These are phyloP conservation scores for Verticillium zaregamsianum DNA, from an alignment of 2,329 filamentous ascomycete species.

Conservation along the genomic window DNA sequence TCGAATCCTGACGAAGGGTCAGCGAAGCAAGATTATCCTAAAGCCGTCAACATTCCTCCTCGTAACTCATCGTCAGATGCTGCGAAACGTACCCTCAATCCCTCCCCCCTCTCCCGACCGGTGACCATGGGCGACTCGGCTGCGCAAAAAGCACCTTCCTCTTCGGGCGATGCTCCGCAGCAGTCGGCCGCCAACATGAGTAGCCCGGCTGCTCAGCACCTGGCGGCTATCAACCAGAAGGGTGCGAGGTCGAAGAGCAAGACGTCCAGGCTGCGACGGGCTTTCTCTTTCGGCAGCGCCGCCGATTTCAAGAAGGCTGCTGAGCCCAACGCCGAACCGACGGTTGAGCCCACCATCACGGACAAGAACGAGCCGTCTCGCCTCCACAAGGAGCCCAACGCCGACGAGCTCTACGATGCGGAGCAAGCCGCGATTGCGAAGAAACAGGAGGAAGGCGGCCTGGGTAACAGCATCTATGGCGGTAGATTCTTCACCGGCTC, in stretches of 20 bases:
- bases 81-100: conserved; percentile 59
- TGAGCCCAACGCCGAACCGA: conserved; percentile 23
- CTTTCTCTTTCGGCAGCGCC: conserved; percentile 95
- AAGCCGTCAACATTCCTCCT: conserved; percentile 54
- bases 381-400: conserved; percentile 60
- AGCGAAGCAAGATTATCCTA: conserved; percentile 48
- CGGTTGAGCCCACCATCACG: conserved; percentile 12
- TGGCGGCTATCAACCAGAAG: conserved; percentile 83
- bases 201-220: conserved; percentile 77
- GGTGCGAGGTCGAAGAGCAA: conserved; percentile 77
- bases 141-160: conserved; percentile 36
- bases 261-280: conserved; percentile 77
- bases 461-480: conserved; percentile 91
- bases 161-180: conserved; percentile 24
- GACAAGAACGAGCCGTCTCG: conserved; percentile 42
- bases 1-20: conserved; percentile 40
- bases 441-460: conserved; percentile 85
- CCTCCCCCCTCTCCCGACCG: conserved; percentile 72
- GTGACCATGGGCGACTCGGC: conserved; percentile 55
- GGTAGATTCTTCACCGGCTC: conserved; percentile 84
- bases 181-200: conserved; percentile 30
- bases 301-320: conserved; percentile 80
- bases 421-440: conserved; percentile 90
- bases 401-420: conserved; percentile 68
- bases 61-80: conserved; percentile 63